Evolutionary conservation across 768 basidiomycete genomes (phyloP).

Genomic region (Inosperma sp.): DNA sequence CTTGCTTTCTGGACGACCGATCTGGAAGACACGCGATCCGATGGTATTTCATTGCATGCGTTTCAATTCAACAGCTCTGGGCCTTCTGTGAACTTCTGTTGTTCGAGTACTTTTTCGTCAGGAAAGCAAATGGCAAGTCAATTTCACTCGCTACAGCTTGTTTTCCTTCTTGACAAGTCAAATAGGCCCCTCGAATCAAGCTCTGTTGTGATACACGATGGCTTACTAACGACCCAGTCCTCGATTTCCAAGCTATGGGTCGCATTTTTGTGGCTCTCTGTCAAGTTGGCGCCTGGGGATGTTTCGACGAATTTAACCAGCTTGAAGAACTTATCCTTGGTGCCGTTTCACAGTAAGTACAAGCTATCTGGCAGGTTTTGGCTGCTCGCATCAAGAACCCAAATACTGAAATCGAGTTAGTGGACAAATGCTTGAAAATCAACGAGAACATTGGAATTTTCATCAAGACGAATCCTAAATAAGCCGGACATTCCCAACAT

Average conservation of each 20-base stretch:
- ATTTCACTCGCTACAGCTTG: no score
- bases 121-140: no score
- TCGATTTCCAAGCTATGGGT: conserved; percentile 99
- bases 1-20: no score
- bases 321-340: conserved; percentile 96
- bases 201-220: no score
- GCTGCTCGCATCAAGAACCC: conserved; percentile 79
- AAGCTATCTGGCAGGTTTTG: conserved; percentile 95
- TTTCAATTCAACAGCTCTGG: no score
- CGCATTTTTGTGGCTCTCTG: conserved; percentile 98
- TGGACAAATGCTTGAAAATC: conserved; percentile 90
- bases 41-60: no score
- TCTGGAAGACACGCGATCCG: no score
- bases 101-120: no score
- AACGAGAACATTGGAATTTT: conserved; percentile 98
- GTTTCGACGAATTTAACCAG: conserved; percentile 97
- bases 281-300: conserved; percentile 99
- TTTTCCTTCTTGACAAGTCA: no score
- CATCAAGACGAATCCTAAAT: conserved; percentile 98
- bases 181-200: no score
- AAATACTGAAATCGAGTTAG: conserved; percentile 88
- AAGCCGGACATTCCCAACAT: conserved; percentile 93
- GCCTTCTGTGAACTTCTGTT: no score
- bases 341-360: conserved; percentile 98
- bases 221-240: no score